These are phyloP conservation scores for Oryza brachyantha DNA, from an alignment of 176 grass and related monocot species.

Conservation along the genomic window DNA sequence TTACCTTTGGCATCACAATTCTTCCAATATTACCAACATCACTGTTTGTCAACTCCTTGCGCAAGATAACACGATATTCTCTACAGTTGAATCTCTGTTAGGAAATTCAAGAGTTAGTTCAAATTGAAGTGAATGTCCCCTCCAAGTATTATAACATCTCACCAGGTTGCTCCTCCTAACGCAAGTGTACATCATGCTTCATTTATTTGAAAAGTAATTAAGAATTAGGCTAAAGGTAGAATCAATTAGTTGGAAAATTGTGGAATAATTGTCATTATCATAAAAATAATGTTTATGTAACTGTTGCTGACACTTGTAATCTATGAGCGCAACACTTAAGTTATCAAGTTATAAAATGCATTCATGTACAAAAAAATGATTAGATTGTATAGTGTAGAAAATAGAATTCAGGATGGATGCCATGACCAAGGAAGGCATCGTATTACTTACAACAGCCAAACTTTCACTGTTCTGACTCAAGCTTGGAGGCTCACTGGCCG, in stretches of 20 bases:
- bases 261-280: background rate
- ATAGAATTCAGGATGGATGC: background rate
- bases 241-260: background rate
- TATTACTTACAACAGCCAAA: background rate
- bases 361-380: background rate
- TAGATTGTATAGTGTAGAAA: background rate
- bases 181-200: background rate
- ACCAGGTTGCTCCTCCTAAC: background rate
- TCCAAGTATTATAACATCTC: background rate
- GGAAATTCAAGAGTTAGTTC: slow-evolving; percentile 20
- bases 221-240: background rate
- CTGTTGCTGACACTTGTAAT: background rate
- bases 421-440: background rate
- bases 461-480: background rate
- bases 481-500: background rate
- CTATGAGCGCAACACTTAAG: background rate
- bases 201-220: background rate
- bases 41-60: slow-evolving; percentile 90
- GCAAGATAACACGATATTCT: slow-evolving; percentile 43
- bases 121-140: background rate
- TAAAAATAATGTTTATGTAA: background rate
- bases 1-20: slow-evolving; percentile 87
- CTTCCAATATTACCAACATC: slow-evolving; percentile 84
- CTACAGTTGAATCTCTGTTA: slow-evolving; percentile 43
- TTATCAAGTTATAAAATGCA: background rate